Evolutionary conservation across 371 early-diverging fungal genomes (phyloP).

Genomic region (Phascolomyces articulosus): DNA sequence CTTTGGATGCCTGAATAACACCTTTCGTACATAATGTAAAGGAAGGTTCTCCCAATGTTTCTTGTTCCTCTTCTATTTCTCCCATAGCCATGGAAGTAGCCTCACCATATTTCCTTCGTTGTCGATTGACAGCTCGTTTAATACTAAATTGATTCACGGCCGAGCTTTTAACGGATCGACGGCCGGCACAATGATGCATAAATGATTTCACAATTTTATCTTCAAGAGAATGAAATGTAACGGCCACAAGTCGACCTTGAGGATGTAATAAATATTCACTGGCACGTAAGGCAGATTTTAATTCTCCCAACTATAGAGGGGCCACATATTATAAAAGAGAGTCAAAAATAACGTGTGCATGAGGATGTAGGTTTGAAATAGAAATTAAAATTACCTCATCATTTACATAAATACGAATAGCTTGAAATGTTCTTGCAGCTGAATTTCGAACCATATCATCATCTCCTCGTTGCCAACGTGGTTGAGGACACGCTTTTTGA

Average conservation of each 20-base stretch:
- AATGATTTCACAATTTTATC: conserved; percentile 73
- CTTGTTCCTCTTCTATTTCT: not conserved
- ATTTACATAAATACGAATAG: conserved; percentile 72
- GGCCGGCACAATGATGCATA: conserved; percentile 46
- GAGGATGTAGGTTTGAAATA: no score
- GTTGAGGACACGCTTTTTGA: conserved; percentile 54
- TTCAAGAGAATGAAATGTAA: conserved; percentile 80
- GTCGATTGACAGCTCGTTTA: conserved; percentile 34
- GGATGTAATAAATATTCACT: conserved; percentile 61
- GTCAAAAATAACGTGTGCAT: no score
- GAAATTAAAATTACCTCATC: conserved; percentile 52
- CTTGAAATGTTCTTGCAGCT: conserved; percentile 60
- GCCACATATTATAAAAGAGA: no score
- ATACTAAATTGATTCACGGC: conserved; percentile 39
- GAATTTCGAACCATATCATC: conserved; percentile 56
- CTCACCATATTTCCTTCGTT: conserved; percentile 24
- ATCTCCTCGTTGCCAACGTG: conserved; percentile 46
- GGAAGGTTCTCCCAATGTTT: conserved; percentile 24
- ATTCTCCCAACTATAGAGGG: conserved; percentile 51
- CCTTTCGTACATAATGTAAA: conserved; percentile 45
- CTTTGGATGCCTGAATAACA: conserved; percentile 45
- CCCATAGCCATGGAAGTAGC: not conserved
- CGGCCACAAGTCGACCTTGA: conserved; percentile 57
- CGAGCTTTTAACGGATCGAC: conserved; percentile 26
- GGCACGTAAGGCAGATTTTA: conserved; percentile 49